These are phyloP conservation scores for Ambrosiella cleistominuta DNA, from an alignment of 2,329 filamentous ascomycete genomes.

Conservation along the genomic window DNA sequence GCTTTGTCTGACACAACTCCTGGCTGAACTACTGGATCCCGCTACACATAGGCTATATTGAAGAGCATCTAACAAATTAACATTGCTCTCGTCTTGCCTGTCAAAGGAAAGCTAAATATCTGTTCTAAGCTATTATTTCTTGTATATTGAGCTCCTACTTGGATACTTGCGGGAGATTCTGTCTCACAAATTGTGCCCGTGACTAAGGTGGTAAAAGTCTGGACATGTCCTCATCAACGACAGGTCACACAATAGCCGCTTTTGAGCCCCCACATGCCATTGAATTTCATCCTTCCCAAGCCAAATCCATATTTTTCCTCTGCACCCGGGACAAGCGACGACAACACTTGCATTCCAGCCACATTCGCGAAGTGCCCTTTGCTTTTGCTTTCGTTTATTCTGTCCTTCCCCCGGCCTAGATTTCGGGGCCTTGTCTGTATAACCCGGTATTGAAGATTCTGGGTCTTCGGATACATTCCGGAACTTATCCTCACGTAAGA, in stretches of 20 bases:
- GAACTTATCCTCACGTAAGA: too few species aligned
- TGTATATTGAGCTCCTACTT: not conserved
- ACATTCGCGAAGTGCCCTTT: too few species aligned
- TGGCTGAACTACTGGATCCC: not conserved
- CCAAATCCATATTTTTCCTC: too few species aligned
- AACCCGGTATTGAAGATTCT: too few species aligned
- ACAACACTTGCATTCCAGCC: too few species aligned
- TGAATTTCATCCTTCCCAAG: not conserved
- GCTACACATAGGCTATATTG: not conserved
- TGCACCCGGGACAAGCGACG: too few species aligned
- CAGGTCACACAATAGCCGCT: not conserved
- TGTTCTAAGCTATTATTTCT: not conserved
- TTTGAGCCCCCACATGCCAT: not conserved
- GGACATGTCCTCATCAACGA: not conserved
- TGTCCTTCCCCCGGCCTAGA: too few species aligned
- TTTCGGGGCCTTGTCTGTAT: too few species aligned
- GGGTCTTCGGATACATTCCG: too few species aligned
- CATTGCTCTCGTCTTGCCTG: not conserved
- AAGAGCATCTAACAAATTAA: not conserved
- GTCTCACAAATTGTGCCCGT: not conserved
- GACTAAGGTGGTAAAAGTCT: not conserved
- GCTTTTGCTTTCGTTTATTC: too few species aligned
- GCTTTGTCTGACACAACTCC: not conserved
- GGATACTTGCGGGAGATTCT: not conserved
- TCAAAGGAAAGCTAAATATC: not conserved